These are phyloP conservation scores for Ceratocystis colombiana DNA, from an alignment of 2,329 filamentous ascomycete genomes.

Conservation along the genomic window DNA sequence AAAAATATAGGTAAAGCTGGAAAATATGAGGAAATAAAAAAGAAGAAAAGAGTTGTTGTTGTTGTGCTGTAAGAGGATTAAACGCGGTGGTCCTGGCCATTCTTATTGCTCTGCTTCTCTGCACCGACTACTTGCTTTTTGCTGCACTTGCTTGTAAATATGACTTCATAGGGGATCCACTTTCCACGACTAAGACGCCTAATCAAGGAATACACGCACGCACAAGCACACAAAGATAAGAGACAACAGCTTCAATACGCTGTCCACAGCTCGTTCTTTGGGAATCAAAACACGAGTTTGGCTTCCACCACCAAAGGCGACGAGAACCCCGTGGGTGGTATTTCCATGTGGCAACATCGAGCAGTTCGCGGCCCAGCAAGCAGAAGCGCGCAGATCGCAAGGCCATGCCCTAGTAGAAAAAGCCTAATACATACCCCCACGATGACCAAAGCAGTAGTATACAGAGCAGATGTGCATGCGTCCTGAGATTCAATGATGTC, in stretches of 20 bases:
- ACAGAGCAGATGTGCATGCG: not conserved
- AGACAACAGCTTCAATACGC: not conserved
- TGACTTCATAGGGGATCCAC: constrained; percentile 9
- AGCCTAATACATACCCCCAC: not conserved
- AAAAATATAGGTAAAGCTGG: too few species aligned
- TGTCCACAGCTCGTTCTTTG: too few species aligned
- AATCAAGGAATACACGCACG: not conserved
- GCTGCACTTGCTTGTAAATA: not conserved
- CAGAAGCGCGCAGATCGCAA: not conserved
- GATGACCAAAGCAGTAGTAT: not conserved
- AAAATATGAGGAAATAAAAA: not conserved
- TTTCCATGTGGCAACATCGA: not conserved
- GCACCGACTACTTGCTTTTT: not conserved
- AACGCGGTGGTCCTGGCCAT: not conserved
- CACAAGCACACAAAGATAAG: not conserved
- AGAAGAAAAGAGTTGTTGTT: not conserved
- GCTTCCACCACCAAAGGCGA: too few species aligned
- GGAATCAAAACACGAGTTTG: too few species aligned
- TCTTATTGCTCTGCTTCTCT: not conserved
- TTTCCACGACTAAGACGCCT: not conserved
- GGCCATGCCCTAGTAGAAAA: not conserved
- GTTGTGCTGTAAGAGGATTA: not conserved
- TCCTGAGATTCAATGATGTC: too few species aligned
- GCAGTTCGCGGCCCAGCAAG: not conserved
- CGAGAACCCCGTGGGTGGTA: too few species aligned